Evolutionary conservation across 1,284 basidiomycete species (phyloP).

Genomic region (Fomitopsis schrenkii): DNA sequence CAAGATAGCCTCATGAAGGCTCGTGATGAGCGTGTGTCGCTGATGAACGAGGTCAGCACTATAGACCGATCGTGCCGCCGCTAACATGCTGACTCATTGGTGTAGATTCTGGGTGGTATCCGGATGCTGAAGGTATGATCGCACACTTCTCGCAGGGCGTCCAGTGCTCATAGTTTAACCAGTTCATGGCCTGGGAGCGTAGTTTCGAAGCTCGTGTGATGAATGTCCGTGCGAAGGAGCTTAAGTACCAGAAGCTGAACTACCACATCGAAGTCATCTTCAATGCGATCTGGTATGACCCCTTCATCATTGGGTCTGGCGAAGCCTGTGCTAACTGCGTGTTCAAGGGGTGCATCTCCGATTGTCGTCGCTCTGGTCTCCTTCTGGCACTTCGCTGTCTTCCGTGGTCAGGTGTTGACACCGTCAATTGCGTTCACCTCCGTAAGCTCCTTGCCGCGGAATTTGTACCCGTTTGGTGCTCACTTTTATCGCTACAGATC

Average conservation of each 20-base stretch:
- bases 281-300: conserved; percentile 71
- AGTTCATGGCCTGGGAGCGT: conserved; percentile 96
- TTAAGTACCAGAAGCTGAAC: conserved; percentile 81
- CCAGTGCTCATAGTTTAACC: background rate
- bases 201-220: conserved; percentile 80
- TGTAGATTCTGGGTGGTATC: conserved; percentile 77
- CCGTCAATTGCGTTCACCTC: conserved; percentile 88
- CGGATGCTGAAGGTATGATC: conserved; percentile 81
- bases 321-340: conserved; percentile 81
- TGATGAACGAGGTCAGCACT: conserved; percentile 83
- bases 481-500: conserved; percentile 31
- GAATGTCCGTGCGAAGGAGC: conserved; percentile 72
- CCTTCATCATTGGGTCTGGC: conserved; percentile 40
- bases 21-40: conserved; percentile 82
- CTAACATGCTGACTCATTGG: background rate
- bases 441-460: conserved; percentile 28
- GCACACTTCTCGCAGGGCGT: background rate
- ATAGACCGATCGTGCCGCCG: conserved; percentile 3
- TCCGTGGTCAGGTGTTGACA: conserved; percentile 65
- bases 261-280: conserved; percentile 82
- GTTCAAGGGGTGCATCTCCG: conserved; percentile 66
- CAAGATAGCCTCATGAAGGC: conserved; percentile 93
- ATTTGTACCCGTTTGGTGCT: background rate
- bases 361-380: conserved; percentile 74
- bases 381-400: conserved; percentile 81